Conservation (phyloP, 495 filamentous ascomycete genomes). For the Talaromyces thailandensis region DNA sequence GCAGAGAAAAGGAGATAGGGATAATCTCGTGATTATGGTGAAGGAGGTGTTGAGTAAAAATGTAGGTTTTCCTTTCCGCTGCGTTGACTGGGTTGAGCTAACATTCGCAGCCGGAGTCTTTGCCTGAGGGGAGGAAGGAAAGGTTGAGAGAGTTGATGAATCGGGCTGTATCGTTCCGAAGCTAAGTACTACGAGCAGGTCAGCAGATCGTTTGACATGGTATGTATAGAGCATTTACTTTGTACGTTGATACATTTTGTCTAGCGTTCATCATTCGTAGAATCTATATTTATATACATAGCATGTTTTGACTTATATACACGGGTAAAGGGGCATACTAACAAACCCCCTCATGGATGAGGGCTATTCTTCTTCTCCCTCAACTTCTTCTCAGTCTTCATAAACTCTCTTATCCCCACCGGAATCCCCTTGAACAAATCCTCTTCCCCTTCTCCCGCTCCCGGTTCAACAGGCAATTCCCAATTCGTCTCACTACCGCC, state of each 20-base stretch:
- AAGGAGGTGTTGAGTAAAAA: constrained; percentile 47
- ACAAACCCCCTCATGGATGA: not conserved
- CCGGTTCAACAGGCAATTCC: constrained; percentile 28
- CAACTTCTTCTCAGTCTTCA: constrained; percentile 90
- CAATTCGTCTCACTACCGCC: constrained; percentile 64
- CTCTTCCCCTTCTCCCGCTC: constrained; percentile 17
- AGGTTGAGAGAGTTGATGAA: constrained; percentile 22
- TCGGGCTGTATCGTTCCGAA: not conserved
- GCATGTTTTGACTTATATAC: not conserved
- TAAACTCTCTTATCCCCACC: constrained; percentile 92
- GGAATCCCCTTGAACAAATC: constrained; percentile 76
- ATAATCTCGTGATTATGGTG: constrained; percentile 55
- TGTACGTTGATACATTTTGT: not conserved
- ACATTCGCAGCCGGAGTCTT: constrained; percentile 17
- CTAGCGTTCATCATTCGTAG: not conserved
- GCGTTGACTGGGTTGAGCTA: constrained; percentile 1
- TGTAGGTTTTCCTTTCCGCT: constrained; percentile 20
- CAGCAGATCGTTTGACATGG: not conserved
- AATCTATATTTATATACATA: not conserved
- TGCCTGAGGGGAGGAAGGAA: constrained; percentile 18
- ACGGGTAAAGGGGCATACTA: not conserved
- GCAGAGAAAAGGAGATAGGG: constrained; percentile 41
- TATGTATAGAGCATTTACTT: not conserved
- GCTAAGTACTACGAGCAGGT: too few species aligned
- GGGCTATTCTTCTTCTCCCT: constrained; percentile 54